Conservation (phyloP, 805 yeast genomes). For the Metschnikowia cerradonensis region DNA sequence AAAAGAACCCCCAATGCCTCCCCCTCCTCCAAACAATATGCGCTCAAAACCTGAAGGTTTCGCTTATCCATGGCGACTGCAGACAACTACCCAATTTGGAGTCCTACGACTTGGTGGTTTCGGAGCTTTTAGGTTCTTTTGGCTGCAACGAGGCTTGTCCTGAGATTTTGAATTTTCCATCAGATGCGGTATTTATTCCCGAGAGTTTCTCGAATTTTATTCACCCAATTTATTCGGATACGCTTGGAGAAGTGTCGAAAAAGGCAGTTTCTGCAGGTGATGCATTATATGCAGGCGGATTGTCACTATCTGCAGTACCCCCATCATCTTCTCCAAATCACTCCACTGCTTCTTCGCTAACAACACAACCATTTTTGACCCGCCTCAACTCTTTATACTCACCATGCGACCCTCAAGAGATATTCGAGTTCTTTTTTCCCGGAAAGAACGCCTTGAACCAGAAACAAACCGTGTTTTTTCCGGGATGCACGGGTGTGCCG, state of each 20-base stretch:
- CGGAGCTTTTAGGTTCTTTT: slow-evolving; percentile 85
- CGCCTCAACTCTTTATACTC: slow-evolving; percentile 13
- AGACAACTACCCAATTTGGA: slow-evolving; percentile 29
- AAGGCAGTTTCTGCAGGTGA: not conserved
- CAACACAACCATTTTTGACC: too few species aligned
- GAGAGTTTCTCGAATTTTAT: slow-evolving; percentile 52
- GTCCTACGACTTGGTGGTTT: slow-evolving; percentile 55
- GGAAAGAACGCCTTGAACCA: slow-evolving; percentile 20
- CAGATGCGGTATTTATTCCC: slow-evolving; percentile 40
- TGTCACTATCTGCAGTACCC: too few species aligned
- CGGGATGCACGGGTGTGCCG: slow-evolving; percentile 19
- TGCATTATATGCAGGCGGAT: not conserved
- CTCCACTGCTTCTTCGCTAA: too few species aligned
- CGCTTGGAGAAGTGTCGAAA: slow-evolving; percentile 20
- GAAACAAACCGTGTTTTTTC: slow-evolving; percentile 25
- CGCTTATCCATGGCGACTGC: slow-evolving; percentile 56
- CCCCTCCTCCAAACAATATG: slow-evolving; percentile 48
- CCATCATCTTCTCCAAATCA: too few species aligned
- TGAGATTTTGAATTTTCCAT: slow-evolving; percentile 54
- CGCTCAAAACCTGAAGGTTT: slow-evolving; percentile 32
- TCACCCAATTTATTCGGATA: slow-evolving; percentile 67
- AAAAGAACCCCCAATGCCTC: slow-evolving; percentile 64
- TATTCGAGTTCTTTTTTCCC: slow-evolving; percentile 67
- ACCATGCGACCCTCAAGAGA: slow-evolving; percentile 40
- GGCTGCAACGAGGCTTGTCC: slow-evolving; percentile 92